phyloP scores from a whole-genome alignment of 108 stramenopile species.

The Hondaea fermentalgiana region DNA sequence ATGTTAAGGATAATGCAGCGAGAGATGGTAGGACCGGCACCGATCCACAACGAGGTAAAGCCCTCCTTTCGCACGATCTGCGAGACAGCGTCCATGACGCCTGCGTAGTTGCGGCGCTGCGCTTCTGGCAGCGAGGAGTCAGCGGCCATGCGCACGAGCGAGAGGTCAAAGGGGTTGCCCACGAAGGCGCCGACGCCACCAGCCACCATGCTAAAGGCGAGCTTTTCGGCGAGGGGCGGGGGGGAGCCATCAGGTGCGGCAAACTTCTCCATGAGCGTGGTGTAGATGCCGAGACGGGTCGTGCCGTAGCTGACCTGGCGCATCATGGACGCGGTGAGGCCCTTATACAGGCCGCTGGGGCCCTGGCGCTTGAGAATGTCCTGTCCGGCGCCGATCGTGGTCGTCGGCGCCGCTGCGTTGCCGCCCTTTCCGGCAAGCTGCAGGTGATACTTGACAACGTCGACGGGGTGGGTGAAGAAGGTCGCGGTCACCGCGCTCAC shows the following conservation, averaged over 20 bases:
- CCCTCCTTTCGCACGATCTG: slow-evolving; percentile 75
- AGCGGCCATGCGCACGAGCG: slow-evolving; percentile 81
- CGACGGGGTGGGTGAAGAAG: slow-evolving; percentile 88
- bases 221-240: slow-evolving; percentile 73
- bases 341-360: neutral
- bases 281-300: slow-evolving; percentile 90
- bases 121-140: slow-evolving; percentile 81
- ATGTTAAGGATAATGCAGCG: slow-evolving; percentile 14
- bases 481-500: slow-evolving; percentile 42
- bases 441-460: slow-evolving; percentile 74
- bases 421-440: neutral
- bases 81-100: slow-evolving; percentile 83
- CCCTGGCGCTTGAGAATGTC: neutral
- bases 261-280: slow-evolving; percentile 77
- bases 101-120: slow-evolving; percentile 88
- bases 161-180: slow-evolving; percentile 93
- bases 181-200: slow-evolving; percentile 89
- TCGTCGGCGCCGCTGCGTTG: neutral
- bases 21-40: slow-evolving; percentile 14
- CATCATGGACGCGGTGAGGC: slow-evolving; percentile 15
- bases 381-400: neutral
- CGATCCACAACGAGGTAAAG: slow-evolving; percentile 7
- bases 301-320: slow-evolving; percentile 94
- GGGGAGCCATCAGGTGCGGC: slow-evolving; percentile 60
- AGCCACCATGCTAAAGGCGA: slow-evolving; percentile 74